These are phyloP conservation scores for Lablab purpureus DNA, from an alignment of 306 rosid species.

Conservation along the genomic window DNA sequence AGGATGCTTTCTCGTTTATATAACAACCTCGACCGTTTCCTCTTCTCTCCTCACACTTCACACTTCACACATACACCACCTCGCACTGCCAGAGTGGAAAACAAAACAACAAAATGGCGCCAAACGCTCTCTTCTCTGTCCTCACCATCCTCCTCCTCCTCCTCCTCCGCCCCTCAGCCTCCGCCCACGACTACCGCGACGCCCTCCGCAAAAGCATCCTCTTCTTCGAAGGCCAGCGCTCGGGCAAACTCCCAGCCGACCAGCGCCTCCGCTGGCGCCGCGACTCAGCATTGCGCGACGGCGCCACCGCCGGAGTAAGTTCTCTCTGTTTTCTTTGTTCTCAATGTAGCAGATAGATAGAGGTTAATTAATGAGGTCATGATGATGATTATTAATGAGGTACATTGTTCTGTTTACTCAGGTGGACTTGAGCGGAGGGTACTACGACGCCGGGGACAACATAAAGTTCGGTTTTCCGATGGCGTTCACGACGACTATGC, in stretches of 20 bases:
- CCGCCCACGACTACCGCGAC: slow-evolving; percentile 75
- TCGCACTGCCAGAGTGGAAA: slow-evolving; percentile 8
- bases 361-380: neutral
- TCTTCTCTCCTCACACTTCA: slow-evolving; percentile 33
- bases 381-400: neutral
- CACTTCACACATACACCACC: neutral
- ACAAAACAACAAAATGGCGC: slow-evolving; percentile 50
- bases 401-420: slow-evolving; percentile 50
- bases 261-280: slow-evolving; percentile 94
- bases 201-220: slow-evolving; percentile 91
- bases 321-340: neutral
- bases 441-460: slow-evolving; percentile 98
- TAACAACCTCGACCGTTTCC: slow-evolving; percentile 57
- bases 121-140: slow-evolving; percentile 35
- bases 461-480: slow-evolving; percentile 95
- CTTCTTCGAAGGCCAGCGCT: slow-evolving; percentile 99
- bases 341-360: neutral
- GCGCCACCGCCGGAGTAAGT: slow-evolving; percentile 73
- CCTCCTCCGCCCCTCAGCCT: slow-evolving; percentile 47
- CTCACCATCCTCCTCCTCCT: slow-evolving; percentile 52
- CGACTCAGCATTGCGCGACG: slow-evolving; percentile 90
- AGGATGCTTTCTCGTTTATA: slow-evolving; percentile 70
- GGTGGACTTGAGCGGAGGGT: slow-evolving; percentile 91
- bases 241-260: slow-evolving; percentile 81
- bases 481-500: slow-evolving; percentile 91